Conservation (phyloP, 1,284 basidiomycete genomes). For the Sparassis latifolia region DNA sequence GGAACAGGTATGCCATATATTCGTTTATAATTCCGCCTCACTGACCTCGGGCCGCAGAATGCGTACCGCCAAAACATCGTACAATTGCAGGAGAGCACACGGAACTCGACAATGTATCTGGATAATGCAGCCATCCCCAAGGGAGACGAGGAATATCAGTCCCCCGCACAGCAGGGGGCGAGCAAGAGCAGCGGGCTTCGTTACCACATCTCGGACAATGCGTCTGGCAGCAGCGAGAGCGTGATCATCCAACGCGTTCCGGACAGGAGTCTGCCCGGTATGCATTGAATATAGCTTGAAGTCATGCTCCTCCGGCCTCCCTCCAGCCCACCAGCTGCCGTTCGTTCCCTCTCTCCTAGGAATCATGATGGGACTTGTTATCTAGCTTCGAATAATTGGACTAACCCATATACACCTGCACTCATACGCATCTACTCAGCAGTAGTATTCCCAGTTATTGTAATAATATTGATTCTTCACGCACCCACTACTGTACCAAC, state of each 20-base stretch:
- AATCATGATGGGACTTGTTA: no score
- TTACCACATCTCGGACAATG: constrained; percentile 48
- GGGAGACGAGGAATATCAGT: constrained; percentile 47
- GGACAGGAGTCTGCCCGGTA: not conserved
- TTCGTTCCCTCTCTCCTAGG: no score
- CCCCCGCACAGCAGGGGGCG: constrained; percentile 43
- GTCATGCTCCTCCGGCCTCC: no score
- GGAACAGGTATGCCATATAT: constrained; percentile 53
- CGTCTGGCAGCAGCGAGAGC: constrained; percentile 22
- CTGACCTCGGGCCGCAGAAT: constrained; percentile 37
- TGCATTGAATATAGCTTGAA: no score
- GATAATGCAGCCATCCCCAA: constrained; percentile 24
- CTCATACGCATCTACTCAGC: no score
- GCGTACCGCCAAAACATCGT: constrained; percentile 72
- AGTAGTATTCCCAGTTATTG: no score
- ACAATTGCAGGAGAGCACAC: constrained; percentile 69
- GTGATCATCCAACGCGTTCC: constrained; percentile 15
- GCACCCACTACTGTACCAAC: no score
- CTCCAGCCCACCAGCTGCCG: no score
- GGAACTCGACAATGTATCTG: constrained; percentile 49
- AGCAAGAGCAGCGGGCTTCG: constrained; percentile 50
- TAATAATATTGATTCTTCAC: no score
- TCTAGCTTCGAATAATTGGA: no score
- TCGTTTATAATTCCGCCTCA: not conserved
- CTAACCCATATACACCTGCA: no score